Evolutionary conservation across 257 asterid genomes (phyloP).

Genomic region (Ocimum tenuiflorum): DNA sequence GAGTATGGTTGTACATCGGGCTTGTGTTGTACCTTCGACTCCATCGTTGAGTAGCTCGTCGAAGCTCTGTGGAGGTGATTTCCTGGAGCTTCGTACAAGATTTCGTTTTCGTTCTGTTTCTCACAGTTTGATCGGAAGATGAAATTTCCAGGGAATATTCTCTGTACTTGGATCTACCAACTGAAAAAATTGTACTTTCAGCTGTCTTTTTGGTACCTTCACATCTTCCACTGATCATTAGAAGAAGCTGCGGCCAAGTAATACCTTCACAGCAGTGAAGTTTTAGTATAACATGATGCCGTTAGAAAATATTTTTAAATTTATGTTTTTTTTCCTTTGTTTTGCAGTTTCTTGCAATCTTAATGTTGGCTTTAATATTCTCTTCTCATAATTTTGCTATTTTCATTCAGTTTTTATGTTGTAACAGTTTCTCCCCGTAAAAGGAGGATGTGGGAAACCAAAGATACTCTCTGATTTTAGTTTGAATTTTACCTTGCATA

Average conservation of each 20-base stretch:
- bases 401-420: not conserved
- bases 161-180: not conserved
- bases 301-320: too few species aligned
- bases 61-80: constrained; percentile 34
- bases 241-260: not conserved
- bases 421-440: not conserved
- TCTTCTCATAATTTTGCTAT: not conserved
- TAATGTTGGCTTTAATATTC: not conserved
- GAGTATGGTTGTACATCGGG: constrained; percentile 19
- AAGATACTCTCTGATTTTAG: not conserved
- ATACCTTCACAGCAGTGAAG: not conserved
- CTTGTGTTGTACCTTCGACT: constrained; percentile 26
- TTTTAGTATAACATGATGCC: not conserved
- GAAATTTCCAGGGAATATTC: not conserved
- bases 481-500: not conserved
- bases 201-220: constrained; percentile 15
- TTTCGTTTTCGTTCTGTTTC: not conserved
- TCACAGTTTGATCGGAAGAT: not conserved
- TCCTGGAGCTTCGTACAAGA: not conserved
- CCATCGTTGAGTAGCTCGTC: constrained; percentile 19
- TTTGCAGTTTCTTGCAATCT: not conserved
- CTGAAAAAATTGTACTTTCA: not conserved
- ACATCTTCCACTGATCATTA: not conserved
- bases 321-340: not conserved
- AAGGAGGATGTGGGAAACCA: not conserved